phyloP scores from a whole-genome alignment of 257 asterid genomes.

The Nicotiana benthamiana region DNA sequence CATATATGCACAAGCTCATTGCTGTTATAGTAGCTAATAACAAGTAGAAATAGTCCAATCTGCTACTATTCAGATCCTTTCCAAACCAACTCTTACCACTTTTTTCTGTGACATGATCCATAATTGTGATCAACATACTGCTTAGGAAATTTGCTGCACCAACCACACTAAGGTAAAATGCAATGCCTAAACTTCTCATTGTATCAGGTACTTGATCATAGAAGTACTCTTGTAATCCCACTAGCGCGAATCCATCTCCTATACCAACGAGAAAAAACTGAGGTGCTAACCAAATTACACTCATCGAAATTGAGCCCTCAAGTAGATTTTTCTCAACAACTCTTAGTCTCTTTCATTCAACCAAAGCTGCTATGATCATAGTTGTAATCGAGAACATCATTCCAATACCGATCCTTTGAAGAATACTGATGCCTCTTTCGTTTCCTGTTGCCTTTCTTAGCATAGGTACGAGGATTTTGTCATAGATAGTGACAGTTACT shows the following conservation, averaged over 20 bases:
- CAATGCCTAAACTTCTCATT: constrained; percentile 82
- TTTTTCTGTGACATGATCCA: constrained; percentile 36
- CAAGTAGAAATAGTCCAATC: constrained; percentile 58
- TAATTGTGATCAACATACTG: constrained; percentile 58
- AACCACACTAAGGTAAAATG: constrained; percentile 53
- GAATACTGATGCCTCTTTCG: constrained; percentile 51
- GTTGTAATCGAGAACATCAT: constrained; percentile 48
- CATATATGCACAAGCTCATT: constrained; percentile 33
- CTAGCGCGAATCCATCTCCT: constrained; percentile 75
- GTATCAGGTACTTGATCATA: constrained; percentile 72
- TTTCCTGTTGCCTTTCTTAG: constrained; percentile 45
- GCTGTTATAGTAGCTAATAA: constrained; percentile 45
- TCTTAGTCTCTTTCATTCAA: constrained; percentile 39
- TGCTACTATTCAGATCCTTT: constrained; percentile 46
- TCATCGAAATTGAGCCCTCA: constrained; percentile 6
- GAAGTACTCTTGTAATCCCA: constrained; percentile 78
- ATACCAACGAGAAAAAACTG: constrained; percentile 78
- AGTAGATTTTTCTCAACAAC: constrained; percentile 20
- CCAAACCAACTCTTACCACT: constrained; percentile 55
- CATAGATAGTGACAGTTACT: constrained; percentile 61
- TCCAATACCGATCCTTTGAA: constrained; percentile 70
- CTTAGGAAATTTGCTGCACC: constrained; percentile 68
- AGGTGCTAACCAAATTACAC: constrained; percentile 39
- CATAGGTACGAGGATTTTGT: constrained; percentile 46
- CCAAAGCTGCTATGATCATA: constrained; percentile 54